Evolutionary conservation across 441 rosid species (phyloP), one percentile per base, ranked within the genome.

Genomic region (Gossypium aridum): DNA sequence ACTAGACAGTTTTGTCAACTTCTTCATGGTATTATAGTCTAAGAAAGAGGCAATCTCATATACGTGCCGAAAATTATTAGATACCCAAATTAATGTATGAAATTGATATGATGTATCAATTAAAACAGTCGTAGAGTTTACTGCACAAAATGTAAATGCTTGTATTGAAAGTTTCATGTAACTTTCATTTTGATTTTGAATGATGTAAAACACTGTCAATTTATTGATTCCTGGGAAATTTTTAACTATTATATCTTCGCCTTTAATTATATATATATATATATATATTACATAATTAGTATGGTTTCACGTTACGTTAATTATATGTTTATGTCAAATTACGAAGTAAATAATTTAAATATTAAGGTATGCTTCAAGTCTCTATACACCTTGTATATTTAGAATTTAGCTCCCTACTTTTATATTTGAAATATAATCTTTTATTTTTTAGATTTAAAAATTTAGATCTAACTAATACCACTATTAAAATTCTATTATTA

Each of bases 1-100:
- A 37, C 56, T 1, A 9, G 39, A 34, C 54, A 43, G 28, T 5
- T 39, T 60, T 60, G 74, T 79, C 70, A 10, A 79, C 69, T 25
- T 56, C 68, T 59, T 55, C 37, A 25, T 25, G 9, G 37, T 13
- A 60, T 60, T 25, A 25, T 12, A 60, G 37, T 60, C 37, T 26
- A 25, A 23, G 64, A 60, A 60, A 60, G 64, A 25, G 34, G 64
- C 37, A 13, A 6, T 60, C 37, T 10, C 16, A 23, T 23, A 9
- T 37, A 7, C 9, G 43, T 37, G 43, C 43, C 12, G 45, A 37
- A 37, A 6, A 17, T 55, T 55, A 19, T 72, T 53, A 39, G 70
- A 64, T 39, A 10, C 28, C 26, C 26, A 64, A 64, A 64, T 64
- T 37, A 39, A 64, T 17, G 7, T 23, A 12, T 59, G 34, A 57